Evolutionary conservation across 2,329 filamentous ascomycete genomes (phyloP).

Genomic region (Colletotrichum liaoningense): DNA sequence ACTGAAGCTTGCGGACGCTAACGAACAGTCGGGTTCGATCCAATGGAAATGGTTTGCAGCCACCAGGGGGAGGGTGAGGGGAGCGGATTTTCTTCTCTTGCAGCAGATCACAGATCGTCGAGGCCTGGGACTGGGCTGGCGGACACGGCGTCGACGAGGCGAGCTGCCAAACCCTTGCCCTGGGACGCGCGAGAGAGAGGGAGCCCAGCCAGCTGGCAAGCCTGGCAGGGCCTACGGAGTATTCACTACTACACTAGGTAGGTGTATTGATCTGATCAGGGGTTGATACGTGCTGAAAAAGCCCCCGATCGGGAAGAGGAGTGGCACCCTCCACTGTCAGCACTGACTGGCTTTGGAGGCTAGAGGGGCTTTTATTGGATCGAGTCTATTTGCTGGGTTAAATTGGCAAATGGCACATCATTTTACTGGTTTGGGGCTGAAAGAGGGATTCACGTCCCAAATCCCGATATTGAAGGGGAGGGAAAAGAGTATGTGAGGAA

Average conservation of each 20-base stretch:
- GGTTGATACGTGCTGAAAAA: neutral
- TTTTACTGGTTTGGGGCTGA: neutral
- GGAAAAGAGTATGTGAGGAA: too few relatives aligned
- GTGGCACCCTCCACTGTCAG: neutral
- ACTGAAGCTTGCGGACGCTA: neutral
- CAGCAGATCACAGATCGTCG: neutral
- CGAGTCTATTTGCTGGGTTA: neutral
- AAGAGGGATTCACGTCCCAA: neutral
- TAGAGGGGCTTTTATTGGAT: neutral
- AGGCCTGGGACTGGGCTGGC: neutral
- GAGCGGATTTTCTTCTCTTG: neutral
- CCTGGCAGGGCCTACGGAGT: neutral
- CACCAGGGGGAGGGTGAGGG: neutral
- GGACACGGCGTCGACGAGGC: neutral
- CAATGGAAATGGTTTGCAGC: neutral
- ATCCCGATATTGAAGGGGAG: neutral
- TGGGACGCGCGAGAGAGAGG: neutral
- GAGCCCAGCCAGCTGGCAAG: neutral
- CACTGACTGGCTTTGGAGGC: neutral
- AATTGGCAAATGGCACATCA: neutral
- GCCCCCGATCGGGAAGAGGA: neutral
- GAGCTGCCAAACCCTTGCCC: neutral
- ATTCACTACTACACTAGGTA: too few relatives aligned
- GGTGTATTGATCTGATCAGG: neutral
- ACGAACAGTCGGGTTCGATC: neutral